Evolutionary conservation across 305 asterid genomes (phyloP), one percentile per base, ranked within the genome.

Genomic region (Andrographis paniculata): DNA sequence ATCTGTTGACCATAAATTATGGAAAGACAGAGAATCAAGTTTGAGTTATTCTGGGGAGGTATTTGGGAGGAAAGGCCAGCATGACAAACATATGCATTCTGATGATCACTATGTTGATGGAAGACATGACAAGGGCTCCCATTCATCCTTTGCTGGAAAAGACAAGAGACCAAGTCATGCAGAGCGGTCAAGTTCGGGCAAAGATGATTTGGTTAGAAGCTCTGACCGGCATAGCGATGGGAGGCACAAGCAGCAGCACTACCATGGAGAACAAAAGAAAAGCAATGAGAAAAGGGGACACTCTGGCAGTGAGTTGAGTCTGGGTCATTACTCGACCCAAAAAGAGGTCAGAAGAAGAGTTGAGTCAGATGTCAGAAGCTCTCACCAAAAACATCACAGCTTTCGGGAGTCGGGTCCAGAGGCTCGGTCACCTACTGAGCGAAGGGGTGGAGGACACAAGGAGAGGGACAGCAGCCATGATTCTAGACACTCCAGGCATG

Each of bases 31-130:
- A 67, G 74, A 73, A 51, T 48, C 54, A 33, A 65, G 69, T 53
- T 52, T 24, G 45, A 62, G 71, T 59, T 57, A 50, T 66, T 83
- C 84, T 15, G 87, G 67, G 27, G 84, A 80, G 61, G 65, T 68
- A 55, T 33, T 60, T 5, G 52, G 59, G 46, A 71, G 71, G 45
- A 75, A 66, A 62, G 45, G 50, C 53, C 75, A 58, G 64, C 76
- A 53, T 13, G 70, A 58, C 22, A 50, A 64, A 31, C 48, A 37
- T 30, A 27, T 45, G 15, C 71, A 58, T 54, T 50, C 69, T 18
- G 64, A 53, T 44, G 54, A 17, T 48, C 58, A 27, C 54, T 51
- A 54, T 46, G 41, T 63, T 58, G 78, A 66, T 33, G 74, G 61
- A 53, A 71, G 70, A 46, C 67, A 60, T 55, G 85, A 70, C 53